These are phyloP conservation scores for Pythium angustatum DNA, from an alignment of 352 stramenopile species.

Conservation along the genomic window DNA sequence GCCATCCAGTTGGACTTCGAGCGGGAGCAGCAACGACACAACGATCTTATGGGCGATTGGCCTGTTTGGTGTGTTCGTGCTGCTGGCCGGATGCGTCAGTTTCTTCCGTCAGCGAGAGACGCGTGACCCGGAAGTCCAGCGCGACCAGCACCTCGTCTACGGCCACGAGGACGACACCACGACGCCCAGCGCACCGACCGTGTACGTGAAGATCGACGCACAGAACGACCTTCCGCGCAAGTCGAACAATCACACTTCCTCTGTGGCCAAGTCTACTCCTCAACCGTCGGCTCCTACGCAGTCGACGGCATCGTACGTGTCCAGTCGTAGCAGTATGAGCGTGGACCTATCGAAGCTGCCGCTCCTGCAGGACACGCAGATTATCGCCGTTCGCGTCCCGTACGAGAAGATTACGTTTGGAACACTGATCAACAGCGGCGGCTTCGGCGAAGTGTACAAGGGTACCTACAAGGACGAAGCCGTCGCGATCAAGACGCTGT, in stretches of 20 bases:
- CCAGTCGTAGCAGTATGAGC: not conserved
- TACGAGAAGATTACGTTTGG: conserved; percentile 5
- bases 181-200: not conserved
- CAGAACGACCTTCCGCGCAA: not conserved
- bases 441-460: conserved; percentile 11
- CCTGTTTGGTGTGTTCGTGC: conserved; percentile 18
- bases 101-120: conserved; percentile 34
- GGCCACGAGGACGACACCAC: not conserved
- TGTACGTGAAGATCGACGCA: conserved; percentile 3
- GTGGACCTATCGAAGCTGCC: not conserved
- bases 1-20: not conserved
- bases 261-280: not conserved
- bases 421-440: not conserved
- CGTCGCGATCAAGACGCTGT: conserved; percentile 11
- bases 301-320: not conserved
- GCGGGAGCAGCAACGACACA: not conserved
- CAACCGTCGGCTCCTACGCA: not conserved
- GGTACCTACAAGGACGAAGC: conserved; percentile 3
- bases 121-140: conserved; percentile 48
- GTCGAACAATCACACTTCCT: not conserved
- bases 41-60: not conserved
- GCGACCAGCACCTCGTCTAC: conserved; percentile 8
- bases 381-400: not conserved
- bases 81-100: conserved; percentile 14
- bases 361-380: conserved; percentile 2